Evolutionary conservation across 495 filamentous ascomycete genomes (phyloP).

Genomic region (Melanomma pulvis-pyrius): DNA sequence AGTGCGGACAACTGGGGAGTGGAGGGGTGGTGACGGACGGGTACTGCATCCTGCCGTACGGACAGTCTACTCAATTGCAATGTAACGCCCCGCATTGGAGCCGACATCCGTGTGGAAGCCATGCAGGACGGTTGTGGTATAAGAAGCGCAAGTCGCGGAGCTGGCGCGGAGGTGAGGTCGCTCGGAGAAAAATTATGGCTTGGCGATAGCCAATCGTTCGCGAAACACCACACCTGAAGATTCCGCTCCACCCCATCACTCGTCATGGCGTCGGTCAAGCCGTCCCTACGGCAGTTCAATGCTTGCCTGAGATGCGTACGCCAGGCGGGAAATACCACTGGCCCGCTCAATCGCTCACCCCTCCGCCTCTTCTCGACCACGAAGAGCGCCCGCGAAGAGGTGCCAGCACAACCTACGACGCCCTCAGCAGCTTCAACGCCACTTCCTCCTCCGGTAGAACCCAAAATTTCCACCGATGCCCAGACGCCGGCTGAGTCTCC

Average conservation of each 20-base stretch:
- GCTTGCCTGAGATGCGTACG: conserved; percentile 34
- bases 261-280: conserved; percentile 27
- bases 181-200: conserved; percentile 19
- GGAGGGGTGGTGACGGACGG: background rate
- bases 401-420: conserved; percentile 13
- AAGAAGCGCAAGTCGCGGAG: conserved; percentile 3
- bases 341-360: conserved; percentile 6
- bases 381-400: conserved; percentile 21
- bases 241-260: background rate
- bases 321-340: conserved; percentile 7
- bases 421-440: conserved; percentile 2
- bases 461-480: background rate
- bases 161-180: conserved; percentile 17
- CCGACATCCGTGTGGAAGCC: conserved; percentile 23
- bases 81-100: conserved; percentile 25
- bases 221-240: background rate
- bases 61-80: conserved; percentile 19
- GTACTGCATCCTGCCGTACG: conserved; percentile 15
- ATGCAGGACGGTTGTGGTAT: conserved; percentile 14
- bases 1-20: conserved; percentile 14
- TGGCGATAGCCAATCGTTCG: background rate
- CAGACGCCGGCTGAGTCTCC: background rate
- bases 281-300: conserved; percentile 27
- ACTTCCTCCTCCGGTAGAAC: conserved; percentile 8
- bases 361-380: conserved; percentile 37